A percentile compares a stretch with the other conserved stretches of the same genome.
phyloP scores from a whole-genome alignment of 2,329 filamentous ascomycete genomes.

The Cercospora sojina region DNA sequence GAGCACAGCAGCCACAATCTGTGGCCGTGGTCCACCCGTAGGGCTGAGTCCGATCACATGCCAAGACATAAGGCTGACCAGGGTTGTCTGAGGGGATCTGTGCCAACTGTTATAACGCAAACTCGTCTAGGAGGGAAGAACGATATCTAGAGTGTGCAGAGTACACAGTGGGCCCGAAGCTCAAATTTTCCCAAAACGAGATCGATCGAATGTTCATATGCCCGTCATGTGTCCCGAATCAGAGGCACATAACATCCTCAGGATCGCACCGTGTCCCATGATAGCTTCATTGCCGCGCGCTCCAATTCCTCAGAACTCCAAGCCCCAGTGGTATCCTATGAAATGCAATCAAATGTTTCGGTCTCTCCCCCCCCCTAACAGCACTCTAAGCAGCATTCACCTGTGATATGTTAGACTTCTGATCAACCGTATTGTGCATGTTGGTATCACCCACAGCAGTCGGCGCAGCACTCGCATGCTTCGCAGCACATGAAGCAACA shows the following conservation, averaged over 20 bases:
- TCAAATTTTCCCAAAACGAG: background rate
- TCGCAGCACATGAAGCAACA: constrained; percentile 66
- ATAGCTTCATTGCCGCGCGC: constrained; percentile 1
- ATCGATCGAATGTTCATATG: background rate
- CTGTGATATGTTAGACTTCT: background rate
- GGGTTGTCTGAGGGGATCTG: background rate
- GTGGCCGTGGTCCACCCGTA: constrained; percentile 7
- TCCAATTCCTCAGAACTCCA: background rate
- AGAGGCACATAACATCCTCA: background rate
- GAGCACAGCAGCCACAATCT: constrained; percentile 4
- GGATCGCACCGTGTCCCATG: background rate
- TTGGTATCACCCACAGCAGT: constrained; percentile 56
- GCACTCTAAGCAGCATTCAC: constrained; percentile 18
- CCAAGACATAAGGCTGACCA: constrained; percentile 3
- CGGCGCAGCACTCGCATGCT: constrained; percentile 63
- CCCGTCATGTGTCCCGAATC: background rate
- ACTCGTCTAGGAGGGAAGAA: background rate
- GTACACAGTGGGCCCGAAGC: background rate
- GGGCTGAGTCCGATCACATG: background rate
- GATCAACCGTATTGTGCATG: background rate
- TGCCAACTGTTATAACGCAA: background rate
- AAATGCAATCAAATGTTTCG: background rate
- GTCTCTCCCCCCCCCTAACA: constrained; percentile 10
- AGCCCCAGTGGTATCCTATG: background rate
- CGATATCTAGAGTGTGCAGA: background rate